Base-by-base conservation (phyloP, 164 flowering plant genomes). In the Kingdonia uniflora region DNA sequence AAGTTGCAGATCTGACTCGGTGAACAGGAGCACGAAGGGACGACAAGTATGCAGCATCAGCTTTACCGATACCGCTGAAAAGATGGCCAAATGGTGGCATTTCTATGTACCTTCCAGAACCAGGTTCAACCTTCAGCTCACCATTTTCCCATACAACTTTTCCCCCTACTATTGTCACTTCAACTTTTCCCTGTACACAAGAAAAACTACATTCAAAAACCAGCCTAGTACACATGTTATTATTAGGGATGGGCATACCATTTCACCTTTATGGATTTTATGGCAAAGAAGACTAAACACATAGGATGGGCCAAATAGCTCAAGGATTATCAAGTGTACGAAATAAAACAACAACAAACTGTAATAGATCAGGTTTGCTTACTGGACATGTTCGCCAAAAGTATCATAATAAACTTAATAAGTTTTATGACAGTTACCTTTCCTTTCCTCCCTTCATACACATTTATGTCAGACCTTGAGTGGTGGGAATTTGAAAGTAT, bases 151-250 rank as follows among this genome's bases (percentile, higher is more conserved):
- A 92, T 7, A 84, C 97, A 64, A 92, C 56, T 66, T 68, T 78
- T 66, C 99, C 99, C 48, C 96, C 79, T 35, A 94, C 84, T 63
- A 92, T 82, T 6, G 99, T 92, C 52, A 80, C 89, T 70, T 92
- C 95, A 40, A 92, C 82, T 58, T 86, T 88, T 24, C 98, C 99
- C 99, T 92, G 76, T 61, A 51, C 22, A 52, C 44, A 41, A 14
- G 11, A 41, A 41, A 10, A 41, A 41, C 4, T 14, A 41, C 15
- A 14, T 3, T 4, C 4, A 11, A 11, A 41, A 41, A 41, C 17
- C n/a, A 14, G n/a, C 44, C 1, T 14, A 41, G n/a, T 1, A 5
- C 44, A 29, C 4, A 29, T 8, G 12, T 42, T n/a, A 33, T 29
- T 5, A n/a, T 19, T 35, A 20, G 12, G 1, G 6, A 45, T 16